Evolutionary conservation across 1,284 basidiomycete species (phyloP), one percentile per base, ranked within the genome.

Genomic region (Malassezia dermatis): DNA sequence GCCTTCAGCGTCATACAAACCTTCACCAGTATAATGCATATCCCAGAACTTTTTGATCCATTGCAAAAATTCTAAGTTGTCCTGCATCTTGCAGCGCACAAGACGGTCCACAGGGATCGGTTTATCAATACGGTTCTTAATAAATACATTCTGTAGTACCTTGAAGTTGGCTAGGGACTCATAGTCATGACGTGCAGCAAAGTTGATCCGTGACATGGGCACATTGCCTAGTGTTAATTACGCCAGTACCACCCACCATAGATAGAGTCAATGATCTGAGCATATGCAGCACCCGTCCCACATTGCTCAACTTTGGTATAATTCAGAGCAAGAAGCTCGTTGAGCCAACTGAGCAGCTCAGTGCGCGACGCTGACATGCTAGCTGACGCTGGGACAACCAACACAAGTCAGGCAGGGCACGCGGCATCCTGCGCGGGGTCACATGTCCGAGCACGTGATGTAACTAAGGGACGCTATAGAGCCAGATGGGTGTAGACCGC

Each of bases 1-100:
- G 11, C 79, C 88, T 1, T 86, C 83, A 0, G 94, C 80, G 73
- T 98, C 90, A 73, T 99, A 99, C 7, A 80, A 81, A 52, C 55
- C 55, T 21, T 87, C 84, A 0, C 91, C 93, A 4, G 84, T 83
- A 73, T 84, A 91, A 79, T 94, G 88, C 42, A 82, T 78, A 71
- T 96, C 90, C 93, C 94, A 98, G 77, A 85, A 95, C 51, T 86
- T 86, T 75, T 91, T 91, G 70, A 89, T 81, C 93, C 93, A 98
- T 76, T 99, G 93, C 53, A 93, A 75, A 77, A 98, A 98, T 76
- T 99, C 94, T 65, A 99, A 84, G 77, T 99, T 99, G 77, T 98
- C 94, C 42, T 96, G 94, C 93, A 98, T 98, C 80, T 96, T 96
- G 80, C 93, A 98, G 78, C 93, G 93, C 44, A 90, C 83, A 50